Evolutionary conservation across 2,329 filamentous ascomycete species (phyloP), one percentile per base, ranked within the genome.

Genomic region (Cordyceps sp.): DNA sequence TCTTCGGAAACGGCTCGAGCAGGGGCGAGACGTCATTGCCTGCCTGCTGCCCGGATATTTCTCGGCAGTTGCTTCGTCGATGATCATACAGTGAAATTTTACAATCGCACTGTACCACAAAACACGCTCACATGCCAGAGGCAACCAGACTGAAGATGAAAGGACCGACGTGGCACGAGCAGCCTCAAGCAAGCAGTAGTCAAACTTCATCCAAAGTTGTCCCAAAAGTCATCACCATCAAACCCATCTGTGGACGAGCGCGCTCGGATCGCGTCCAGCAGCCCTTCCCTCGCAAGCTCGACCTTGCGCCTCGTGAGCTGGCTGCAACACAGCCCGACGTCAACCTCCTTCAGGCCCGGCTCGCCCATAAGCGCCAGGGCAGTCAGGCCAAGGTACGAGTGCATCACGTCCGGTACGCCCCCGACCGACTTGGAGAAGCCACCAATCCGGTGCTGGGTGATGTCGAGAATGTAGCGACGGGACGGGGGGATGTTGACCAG

Each of bases 331-430:
- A 94, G 58, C 1, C 69, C 69, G 0, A 78, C 66, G 50, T 96
- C 84, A 30, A 93, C 65, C 15, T 60, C 55, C 39, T 77, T 78
- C 24, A 96, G 50, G 0, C 70, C 70, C 1, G 65, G 51, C 41
- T 93, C 81, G 7, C 73, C 72, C 50, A 85, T 69, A 13, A 82
- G 68, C 0, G 78, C 73, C 25, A 98, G 60, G 1, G 81, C 78
- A 2, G 84, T 80, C 22, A 96, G 66, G 0, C 85, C 90, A 20
- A 96, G 68, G 49, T 86, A 94, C 1, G 80, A 81, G 50, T 98
- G 90, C 42, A 93, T 83, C 18, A 96, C 64, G 58, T 83, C 81
- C 10, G 81, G 81, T 28, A 69, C 69, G 10, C 69, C 65, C 6
- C 73, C 74, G 0, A 74, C 70, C 10, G 64, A 53, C 47, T 90